phyloP scores from a whole-genome alignment of 2,329 filamentous ascomycete genomes.

The Septoria linicola region DNA sequence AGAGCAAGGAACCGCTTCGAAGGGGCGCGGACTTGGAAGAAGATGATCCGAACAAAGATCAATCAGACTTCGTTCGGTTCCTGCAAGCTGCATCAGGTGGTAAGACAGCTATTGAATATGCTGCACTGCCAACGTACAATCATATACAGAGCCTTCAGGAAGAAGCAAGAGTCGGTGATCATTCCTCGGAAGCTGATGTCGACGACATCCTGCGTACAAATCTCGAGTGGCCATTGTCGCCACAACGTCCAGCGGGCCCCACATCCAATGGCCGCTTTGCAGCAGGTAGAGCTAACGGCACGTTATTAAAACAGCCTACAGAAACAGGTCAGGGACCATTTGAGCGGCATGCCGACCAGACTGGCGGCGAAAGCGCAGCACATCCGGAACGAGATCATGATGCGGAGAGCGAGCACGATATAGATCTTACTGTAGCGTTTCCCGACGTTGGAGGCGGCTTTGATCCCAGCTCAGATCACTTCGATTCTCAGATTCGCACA shows the following conservation, averaged over 20 bases:
- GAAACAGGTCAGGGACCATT: too few species aligned
- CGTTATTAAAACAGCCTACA: not conserved
- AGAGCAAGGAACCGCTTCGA: conserved; percentile 21
- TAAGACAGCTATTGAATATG: not conserved
- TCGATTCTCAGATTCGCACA: not conserved
- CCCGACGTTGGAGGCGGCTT: conserved; percentile 5
- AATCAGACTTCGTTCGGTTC: conserved; percentile 29
- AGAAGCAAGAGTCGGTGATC: not conserved
- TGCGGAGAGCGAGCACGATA: not conserved
- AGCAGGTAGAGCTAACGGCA: not conserved
- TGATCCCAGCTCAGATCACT: conserved; percentile 1
- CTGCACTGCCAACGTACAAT: not conserved
- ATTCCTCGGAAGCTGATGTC: conserved; percentile 7
- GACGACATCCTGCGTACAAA: conserved; percentile 13
- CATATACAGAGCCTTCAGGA: not conserved
- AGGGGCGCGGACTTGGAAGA: conserved; percentile 33
- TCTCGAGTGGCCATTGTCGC: conserved; percentile 22
- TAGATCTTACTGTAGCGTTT: conserved; percentile 7
- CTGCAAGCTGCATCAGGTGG: conserved; percentile 19
- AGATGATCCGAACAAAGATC: conserved; percentile 36
- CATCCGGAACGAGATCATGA: not conserved
- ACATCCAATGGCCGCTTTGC: not conserved
- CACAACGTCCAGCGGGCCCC: conserved; percentile 5
- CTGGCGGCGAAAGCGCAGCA: not conserved
- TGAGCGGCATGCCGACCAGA: not conserved